Base-by-base conservation (phyloP, 2,329 filamentous ascomycete species). In the Penicillium sp. region DNA sequence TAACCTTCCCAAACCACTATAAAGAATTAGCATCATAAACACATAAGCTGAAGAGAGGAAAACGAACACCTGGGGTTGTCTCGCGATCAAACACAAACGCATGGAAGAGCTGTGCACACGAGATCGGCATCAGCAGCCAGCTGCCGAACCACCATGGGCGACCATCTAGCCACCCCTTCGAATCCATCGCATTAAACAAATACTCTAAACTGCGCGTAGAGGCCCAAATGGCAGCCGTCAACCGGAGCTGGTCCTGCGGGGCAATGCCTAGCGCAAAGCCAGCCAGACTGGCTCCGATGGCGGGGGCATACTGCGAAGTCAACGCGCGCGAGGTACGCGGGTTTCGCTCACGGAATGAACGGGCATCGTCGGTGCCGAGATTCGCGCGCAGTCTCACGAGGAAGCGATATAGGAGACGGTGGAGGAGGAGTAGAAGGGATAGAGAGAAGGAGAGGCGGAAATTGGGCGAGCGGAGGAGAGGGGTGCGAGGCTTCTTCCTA, bases 371-470 rank as follows among this genome's bases (percentile, higher is more conserved):
- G 35, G 89, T 88, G 43, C 96, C 85, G 4, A 99, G 81, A 62
- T 92, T 91, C 1, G 84, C 81, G 48, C 93, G 88, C 44, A 98
- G 80, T 27, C 91, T 86, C 26, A 85, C 85, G 67, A 98, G 90
- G 81, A 98, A 96, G 58, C 93, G 91, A 77, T 93, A 92, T 26
- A 98, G 86, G 1, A 96, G 81, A 29, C 95, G 87, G 73, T 99
- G 95, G 60, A 96, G 85, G 44, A 98, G 85, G 21, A 98, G 83
- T 62, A 97, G 92, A 3, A 90, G 84, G 16, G 92, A 93, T 14
- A 97, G 82, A 0, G 92, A 95, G 9, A 93, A 80, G 0, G 92
- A 93, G 10, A 96, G 81, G 54, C 92, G 85, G 50, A 95, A 80
- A 25, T 90, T 89, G 0, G 88, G 81, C 0, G 88, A 91, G 60